A percentile compares a stretch with the other conserved stretches of the same genome.
Evolutionary conservation across 2,329 filamentous ascomycete genomes (phyloP).

Genomic region (Colletotrichum musicola): DNA sequence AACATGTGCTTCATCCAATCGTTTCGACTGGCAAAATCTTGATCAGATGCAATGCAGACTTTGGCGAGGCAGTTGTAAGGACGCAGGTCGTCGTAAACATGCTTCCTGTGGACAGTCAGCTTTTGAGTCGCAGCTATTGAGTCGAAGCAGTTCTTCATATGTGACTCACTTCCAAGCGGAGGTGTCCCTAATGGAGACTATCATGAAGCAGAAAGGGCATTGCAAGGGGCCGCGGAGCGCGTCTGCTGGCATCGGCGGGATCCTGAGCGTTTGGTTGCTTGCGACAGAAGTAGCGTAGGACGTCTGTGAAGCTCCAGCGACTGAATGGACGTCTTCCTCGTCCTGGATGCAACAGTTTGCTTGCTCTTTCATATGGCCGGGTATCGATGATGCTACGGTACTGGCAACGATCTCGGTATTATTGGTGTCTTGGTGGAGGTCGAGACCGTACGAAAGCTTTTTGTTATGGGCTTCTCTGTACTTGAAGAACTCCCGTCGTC

Average conservation of each 20-base stretch:
- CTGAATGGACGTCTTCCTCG: slow-evolving; percentile 43
- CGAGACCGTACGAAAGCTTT: slow-evolving; percentile 46
- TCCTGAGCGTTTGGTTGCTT: slow-evolving; percentile 27
- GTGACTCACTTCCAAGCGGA: slow-evolving; percentile 48
- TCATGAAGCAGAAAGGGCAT: slow-evolving; percentile 55
- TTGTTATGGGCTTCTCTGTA: slow-evolving; percentile 52
- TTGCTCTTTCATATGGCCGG: slow-evolving; percentile 32
- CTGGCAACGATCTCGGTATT: slow-evolving; percentile 30
- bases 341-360: neutral
- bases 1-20: slow-evolving; percentile 44
- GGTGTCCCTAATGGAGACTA: slow-evolving; percentile 45
- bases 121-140: accelerated
- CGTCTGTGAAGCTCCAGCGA: slow-evolving; percentile 44
- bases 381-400: slow-evolving; percentile 44
- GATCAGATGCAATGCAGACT: slow-evolving; percentile 42
- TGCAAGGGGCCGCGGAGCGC: slow-evolving; percentile 47
- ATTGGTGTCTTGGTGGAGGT: slow-evolving; percentile 19
- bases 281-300: slow-evolving; percentile 46
- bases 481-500: slow-evolving; percentile 51
- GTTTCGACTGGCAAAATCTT: slow-evolving; percentile 40
- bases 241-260: slow-evolving; percentile 43
- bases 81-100: slow-evolving; percentile 53
- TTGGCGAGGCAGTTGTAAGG: slow-evolving; percentile 52
- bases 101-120: slow-evolving; percentile 42
- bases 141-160: too few relatives aligned